A percentile compares a stretch with the other conserved stretches of the same genome.
Evolutionary conservation across 768 basidiomycete genomes (phyloP).

Genomic region (Panaeolus cyanescens): DNA sequence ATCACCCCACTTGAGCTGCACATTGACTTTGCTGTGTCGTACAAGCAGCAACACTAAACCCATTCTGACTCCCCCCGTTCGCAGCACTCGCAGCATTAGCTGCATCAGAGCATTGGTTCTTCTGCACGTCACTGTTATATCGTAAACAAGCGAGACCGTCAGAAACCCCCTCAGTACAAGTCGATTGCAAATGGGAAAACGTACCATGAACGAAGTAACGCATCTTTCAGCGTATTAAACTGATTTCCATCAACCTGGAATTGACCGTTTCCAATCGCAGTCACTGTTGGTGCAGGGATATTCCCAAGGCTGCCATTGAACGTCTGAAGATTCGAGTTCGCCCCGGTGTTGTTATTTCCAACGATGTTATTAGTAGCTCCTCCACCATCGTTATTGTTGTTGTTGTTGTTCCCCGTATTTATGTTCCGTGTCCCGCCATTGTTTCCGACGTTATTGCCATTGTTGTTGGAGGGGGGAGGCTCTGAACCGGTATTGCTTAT

Average conservation of each 20-base stretch:
- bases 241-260: conserved; percentile 52
- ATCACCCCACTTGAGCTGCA: conserved; percentile 23
- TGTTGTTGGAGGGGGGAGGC: background rate
- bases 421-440: background rate
- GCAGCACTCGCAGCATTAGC: conserved; percentile 54
- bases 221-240: conserved; percentile 47
- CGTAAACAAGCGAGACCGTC: background rate
- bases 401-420: background rate
- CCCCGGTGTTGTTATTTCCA: conserved; percentile 7
- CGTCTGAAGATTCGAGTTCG: conserved; percentile 30
- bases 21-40: conserved; percentile 45
- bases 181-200: conserved; percentile 10
- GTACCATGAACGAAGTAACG: conserved; percentile 52
- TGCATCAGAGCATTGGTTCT: conserved; percentile 59
- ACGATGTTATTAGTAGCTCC: background rate
- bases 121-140: conserved; percentile 57
- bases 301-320: conserved; percentile 48
- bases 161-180: too few species aligned
- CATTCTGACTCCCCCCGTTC: conserved; percentile 47
- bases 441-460: background rate
- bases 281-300: conserved; percentile 47
- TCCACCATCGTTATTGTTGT: background rate
- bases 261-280: conserved; percentile 37
- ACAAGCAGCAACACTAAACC: conserved; percentile 49
- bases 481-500: background rate